Evolutionary conservation across 2,329 filamentous ascomycete genomes (phyloP), one percentile per base, ranked within the genome.

Genomic region (Didymella exigua): DNA sequence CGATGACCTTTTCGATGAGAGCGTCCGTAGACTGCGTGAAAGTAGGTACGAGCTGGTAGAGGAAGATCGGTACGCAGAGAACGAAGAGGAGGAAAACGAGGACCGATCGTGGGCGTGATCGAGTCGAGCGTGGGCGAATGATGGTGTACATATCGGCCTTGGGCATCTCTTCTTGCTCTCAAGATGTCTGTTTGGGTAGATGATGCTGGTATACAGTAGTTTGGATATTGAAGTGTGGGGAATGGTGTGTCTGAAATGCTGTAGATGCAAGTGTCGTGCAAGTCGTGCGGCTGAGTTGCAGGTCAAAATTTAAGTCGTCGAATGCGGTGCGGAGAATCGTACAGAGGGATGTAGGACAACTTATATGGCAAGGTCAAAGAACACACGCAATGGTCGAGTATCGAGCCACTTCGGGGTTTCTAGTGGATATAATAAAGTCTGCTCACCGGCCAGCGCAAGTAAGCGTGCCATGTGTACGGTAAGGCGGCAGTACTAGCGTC

Each of bases 21-120:
- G 11, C 29, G 24, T 63, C 54, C 11, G 58, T 37, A 3, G 54
- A 38, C 8, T 43, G 42, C 13, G 59, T 59, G 33, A 61, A 58
- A 5, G 41, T 26, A 6, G 66, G 60, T n/a, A 62, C 38, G 10
- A 67, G 40, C 21, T 65, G 60, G 41, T 64, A 67, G 41, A 63
- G 27, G 33, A 66, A 58, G n/a, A 61, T 44, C 23, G 65, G 58
- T 26, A 59, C 34, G 52, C 62, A 63, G 40, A 67, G 51, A 29
- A 54, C 7, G 31, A 65, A 47, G 31, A 66, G 54, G 9, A 62
- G 31, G 47, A 47, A 34, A 34, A 57, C 48, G 49, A 62, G n/a
- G 33, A 45, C 26, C 13, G 47, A 41, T n/a, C 50, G 42, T 41
- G 18, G 24, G 43, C 46, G 51, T 27, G 48, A 48, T 23, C 13